phyloP scores from a whole-genome alignment of 768 basidiomycete species.

The Xanthoconium purpureum region DNA sequence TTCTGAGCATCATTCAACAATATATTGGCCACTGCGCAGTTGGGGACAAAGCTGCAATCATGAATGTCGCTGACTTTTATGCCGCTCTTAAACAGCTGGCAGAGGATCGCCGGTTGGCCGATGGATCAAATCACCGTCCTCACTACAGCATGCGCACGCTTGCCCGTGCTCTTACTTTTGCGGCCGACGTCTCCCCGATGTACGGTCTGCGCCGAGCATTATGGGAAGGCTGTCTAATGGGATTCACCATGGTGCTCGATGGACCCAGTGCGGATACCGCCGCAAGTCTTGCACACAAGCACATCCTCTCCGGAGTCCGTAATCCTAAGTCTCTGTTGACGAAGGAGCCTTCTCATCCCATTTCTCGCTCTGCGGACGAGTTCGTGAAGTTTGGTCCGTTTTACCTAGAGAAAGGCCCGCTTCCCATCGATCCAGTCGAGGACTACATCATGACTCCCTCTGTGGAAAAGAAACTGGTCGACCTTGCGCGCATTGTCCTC shows the following conservation, averaged over 20 bases:
- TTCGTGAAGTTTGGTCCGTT: constrained; percentile 89
- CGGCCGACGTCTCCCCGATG: constrained; percentile 70
- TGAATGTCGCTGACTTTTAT: constrained; percentile 93
- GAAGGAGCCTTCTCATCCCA: constrained; percentile 61
- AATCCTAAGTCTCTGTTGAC: constrained; percentile 74
- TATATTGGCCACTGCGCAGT: constrained; percentile 84
- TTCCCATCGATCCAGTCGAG: constrained; percentile 59
- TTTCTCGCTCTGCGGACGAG: constrained; percentile 43
- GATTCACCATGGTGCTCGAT: constrained; percentile 95
- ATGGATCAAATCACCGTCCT: constrained; percentile 88
- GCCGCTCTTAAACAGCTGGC: constrained; percentile 72
- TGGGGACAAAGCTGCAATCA: constrained; percentile 81
- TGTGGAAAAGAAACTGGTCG: constrained; percentile 89
- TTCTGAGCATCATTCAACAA: constrained; percentile 80
- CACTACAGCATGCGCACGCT: constrained; percentile 98
- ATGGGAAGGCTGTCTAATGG: constrained; percentile 98
- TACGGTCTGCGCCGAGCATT: constrained; percentile 84
- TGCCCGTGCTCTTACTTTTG: constrained; percentile 85
- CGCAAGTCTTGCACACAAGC: constrained; percentile 64
- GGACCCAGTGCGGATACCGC: constrained; percentile 64
- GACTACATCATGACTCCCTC: constrained; percentile 96
- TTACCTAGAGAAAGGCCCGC: constrained; percentile 77
- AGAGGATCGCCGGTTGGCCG: constrained; percentile 75
- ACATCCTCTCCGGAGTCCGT: constrained; percentile 74
- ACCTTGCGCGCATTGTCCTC: constrained; percentile 87